phyloP scores from a whole-genome alignment of 2,329 filamentous ascomycete species.

The Aureobasidium mangrovei region DNA sequence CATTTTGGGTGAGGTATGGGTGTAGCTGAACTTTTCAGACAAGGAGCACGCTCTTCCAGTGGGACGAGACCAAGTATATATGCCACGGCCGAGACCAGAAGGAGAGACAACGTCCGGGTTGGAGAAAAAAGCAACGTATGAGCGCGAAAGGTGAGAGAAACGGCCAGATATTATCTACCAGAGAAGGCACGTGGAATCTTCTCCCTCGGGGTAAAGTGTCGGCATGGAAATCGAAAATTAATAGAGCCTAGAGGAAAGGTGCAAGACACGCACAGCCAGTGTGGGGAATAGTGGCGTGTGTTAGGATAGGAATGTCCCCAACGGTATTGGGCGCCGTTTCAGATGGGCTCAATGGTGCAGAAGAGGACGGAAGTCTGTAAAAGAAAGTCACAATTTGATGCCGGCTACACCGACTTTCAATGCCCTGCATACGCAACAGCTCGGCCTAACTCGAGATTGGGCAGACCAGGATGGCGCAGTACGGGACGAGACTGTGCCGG shows the following conservation, averaged over 20 bases:
- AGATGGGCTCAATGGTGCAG: slow-evolving; percentile 3
- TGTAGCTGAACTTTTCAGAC: background rate
- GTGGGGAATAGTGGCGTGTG: slow-evolving; percentile 11
- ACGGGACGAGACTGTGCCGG: background rate
- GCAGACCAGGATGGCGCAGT: slow-evolving; percentile 1
- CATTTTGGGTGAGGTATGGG: background rate
- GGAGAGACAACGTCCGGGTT: background rate
- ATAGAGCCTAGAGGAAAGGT: background rate
- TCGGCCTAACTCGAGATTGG: slow-evolving; percentile 5
- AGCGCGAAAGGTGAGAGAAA: background rate
- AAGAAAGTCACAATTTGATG: background rate
- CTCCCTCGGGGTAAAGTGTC: slow-evolving; percentile 2
- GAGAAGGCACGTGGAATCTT: slow-evolving; percentile 9
- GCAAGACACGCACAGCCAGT: slow-evolving; percentile 5
- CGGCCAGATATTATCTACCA: slow-evolving; percentile 7
- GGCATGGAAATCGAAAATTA: slow-evolving; percentile 1
- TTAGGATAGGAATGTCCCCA: slow-evolving; percentile 6
- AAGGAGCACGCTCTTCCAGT: slow-evolving; percentile 7
- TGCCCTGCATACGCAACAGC: background rate
- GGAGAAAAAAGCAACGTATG: background rate
- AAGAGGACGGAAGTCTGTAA: background rate
- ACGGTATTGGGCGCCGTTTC: slow-evolving; percentile 5
- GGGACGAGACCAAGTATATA: slow-evolving; percentile 5
- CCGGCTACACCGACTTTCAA: slow-evolving; percentile 9
- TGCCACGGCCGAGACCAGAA: slow-evolving; percentile 4